A percentile compares a stretch with the other conserved stretches of the same genome.
phyloP scores from a whole-genome alignment of 768 basidiomycete species.

The Porpolomopsis calyptriformis region DNA sequence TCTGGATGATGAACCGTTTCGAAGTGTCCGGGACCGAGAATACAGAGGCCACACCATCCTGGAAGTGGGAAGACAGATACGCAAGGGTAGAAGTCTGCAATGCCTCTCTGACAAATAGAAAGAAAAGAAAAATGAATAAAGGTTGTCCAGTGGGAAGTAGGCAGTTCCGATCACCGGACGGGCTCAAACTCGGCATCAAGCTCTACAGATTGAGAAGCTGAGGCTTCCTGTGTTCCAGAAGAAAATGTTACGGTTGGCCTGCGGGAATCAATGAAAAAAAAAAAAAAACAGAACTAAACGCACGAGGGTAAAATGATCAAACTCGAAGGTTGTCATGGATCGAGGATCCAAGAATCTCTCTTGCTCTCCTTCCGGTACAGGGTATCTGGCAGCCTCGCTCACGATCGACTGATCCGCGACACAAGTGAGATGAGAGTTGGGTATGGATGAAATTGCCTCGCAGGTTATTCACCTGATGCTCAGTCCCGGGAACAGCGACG shows the following conservation, averaged over 20 bases:
- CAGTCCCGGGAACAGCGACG: constrained; percentile 68
- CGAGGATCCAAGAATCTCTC: constrained; percentile 80
- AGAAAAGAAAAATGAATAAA: background rate
- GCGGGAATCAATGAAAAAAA: constrained; percentile 7
- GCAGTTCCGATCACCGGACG: constrained; percentile 48
- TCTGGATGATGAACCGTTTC: constrained; percentile 53
- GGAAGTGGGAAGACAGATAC: constrained; percentile 76
- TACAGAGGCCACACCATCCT: constrained; percentile 65
- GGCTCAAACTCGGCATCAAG: constrained; percentile 57
- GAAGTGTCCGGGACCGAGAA: constrained; percentile 43
- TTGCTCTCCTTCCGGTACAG: constrained; percentile 30
- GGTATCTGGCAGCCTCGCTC: constrained; percentile 55
- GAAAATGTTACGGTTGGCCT: no score
- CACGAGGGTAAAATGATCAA: constrained; percentile 81
- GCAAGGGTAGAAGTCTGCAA: constrained; percentile 56
- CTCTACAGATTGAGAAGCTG: constrained; percentile 56
- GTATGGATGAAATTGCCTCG: constrained; percentile 1
- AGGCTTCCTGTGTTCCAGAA: constrained; percentile 53
- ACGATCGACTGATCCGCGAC: constrained; percentile 56
- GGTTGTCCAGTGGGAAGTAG: no score
- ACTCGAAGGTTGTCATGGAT: constrained; percentile 64
- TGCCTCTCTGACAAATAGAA: constrained; percentile 38
- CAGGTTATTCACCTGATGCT: constrained; percentile 64
- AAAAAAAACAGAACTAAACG: constrained; percentile 17
- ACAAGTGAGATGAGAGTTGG: background rate